phyloP scores from a whole-genome alignment of 306 rosid species.

The Gillenia trifoliata region DNA sequence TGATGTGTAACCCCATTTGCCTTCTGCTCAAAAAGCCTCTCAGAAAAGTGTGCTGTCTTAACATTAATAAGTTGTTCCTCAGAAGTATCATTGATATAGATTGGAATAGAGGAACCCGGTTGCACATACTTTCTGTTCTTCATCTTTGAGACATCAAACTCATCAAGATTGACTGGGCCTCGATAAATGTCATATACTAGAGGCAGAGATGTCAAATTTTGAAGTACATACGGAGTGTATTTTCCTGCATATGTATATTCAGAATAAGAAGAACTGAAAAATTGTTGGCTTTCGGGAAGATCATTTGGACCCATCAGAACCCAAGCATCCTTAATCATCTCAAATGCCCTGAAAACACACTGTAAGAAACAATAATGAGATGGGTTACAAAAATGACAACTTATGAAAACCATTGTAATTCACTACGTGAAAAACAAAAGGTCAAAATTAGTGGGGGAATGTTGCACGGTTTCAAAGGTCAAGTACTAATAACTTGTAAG shows the following conservation, averaged over 20 bases:
- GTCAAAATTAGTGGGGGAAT: not conserved
- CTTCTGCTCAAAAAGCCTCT: slow-evolving; percentile 55
- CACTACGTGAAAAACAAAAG: not conserved
- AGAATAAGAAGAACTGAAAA: slow-evolving; percentile 35
- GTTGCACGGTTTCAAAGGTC: not conserved
- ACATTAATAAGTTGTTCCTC: slow-evolving; percentile 54
- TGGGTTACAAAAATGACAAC: not conserved
- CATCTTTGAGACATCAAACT: slow-evolving; percentile 29
- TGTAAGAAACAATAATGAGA: slow-evolving; percentile 28
- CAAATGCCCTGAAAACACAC: slow-evolving; percentile 71
- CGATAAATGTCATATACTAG: slow-evolving; percentile 48
- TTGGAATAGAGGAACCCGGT: slow-evolving; percentile 75
- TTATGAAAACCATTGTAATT: not conserved
- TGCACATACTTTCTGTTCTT: slow-evolving; percentile 48
- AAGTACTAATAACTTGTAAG: not conserved
- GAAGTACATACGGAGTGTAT: slow-evolving; percentile 82
- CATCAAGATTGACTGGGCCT: slow-evolving; percentile 45
- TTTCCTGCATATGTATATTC: slow-evolving; percentile 50
- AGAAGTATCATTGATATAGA: slow-evolving; percentile 59
- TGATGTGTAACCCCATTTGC: slow-evolving; percentile 64
- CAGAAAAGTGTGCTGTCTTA: slow-evolving; percentile 66
- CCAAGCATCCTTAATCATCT: slow-evolving; percentile 62
- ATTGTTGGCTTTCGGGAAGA: slow-evolving; percentile 37
- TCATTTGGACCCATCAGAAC: slow-evolving; percentile 43
- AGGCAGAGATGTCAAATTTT: slow-evolving; percentile 82